These are phyloP conservation scores for Nannochloropsis gaditana DNA, from an alignment of 108 stramenopile genomes.

Conservation along the genomic window DNA sequence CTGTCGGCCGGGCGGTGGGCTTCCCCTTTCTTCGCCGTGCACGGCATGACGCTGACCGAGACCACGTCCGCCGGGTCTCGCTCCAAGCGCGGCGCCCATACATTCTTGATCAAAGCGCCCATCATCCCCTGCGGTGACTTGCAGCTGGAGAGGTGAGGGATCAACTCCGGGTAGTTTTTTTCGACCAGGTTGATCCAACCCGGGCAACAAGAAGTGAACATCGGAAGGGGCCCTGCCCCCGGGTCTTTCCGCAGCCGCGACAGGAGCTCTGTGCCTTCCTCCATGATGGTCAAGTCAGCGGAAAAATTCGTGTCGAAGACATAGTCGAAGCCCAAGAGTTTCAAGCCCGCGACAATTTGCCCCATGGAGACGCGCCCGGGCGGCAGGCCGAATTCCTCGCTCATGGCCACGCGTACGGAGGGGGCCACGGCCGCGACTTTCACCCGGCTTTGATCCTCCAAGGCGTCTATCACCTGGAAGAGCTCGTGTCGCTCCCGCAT, in stretches of 20 bases:
- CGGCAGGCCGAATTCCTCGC: conserved; percentile 54
- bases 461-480: conserved; percentile 51
- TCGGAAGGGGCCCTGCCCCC: conserved; percentile 47
- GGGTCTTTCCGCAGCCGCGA: conserved; percentile 42
- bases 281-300: conserved; percentile 61
- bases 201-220: conserved; percentile 57
- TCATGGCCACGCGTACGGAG: conserved; percentile 52
- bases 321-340: conserved; percentile 53
- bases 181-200: conserved; percentile 60
- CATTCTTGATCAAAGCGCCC: conserved; percentile 37
- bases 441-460: conserved; percentile 34
- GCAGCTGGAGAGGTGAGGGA: conserved; percentile 55
- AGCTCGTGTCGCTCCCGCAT: conserved; percentile 55
- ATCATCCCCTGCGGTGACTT: conserved; percentile 53
- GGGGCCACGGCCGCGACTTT: conserved; percentile 58
- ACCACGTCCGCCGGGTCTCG: conserved; percentile 36
- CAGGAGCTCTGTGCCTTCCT: conserved; percentile 59
- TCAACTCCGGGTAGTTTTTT: conserved; percentile 52
- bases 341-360: conserved; percentile 44
- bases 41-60: conserved; percentile 57
- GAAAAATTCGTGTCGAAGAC: conserved; percentile 59
- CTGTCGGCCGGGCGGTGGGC: conserved; percentile 47
- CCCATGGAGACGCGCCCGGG: conserved; percentile 53
- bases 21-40: conserved; percentile 60
- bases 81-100: background rate